A percentile compares a stretch with the other conserved stretches of the same genome.
phyloP scores from a whole-genome alignment of 116 monocot genomes.

The Zostera marina region DNA sequence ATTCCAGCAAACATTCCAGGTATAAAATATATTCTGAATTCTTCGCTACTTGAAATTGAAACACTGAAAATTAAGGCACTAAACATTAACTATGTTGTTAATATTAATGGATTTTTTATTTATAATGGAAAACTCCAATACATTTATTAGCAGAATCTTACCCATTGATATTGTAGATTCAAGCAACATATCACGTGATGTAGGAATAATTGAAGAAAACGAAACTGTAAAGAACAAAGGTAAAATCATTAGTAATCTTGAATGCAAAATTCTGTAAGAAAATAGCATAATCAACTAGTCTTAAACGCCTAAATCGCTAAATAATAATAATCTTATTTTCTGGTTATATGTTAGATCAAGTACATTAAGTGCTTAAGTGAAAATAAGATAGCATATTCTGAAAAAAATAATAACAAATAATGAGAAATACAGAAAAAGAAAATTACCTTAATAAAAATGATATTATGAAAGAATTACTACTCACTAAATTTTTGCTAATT shows the following conservation, averaged over 20 bases:
- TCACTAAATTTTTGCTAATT: neutral
- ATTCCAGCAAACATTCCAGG: constrained; percentile 1
- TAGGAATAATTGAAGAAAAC: neutral
- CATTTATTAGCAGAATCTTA: neutral
- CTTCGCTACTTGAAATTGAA: neutral
- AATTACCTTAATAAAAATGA: neutral
- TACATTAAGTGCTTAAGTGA: constrained; percentile 2
- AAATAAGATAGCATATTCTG: neutral
- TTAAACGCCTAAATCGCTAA: no score
- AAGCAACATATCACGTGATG: neutral
- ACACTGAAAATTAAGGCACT: neutral
- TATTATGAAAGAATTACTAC: neutral
- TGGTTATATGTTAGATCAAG: neutral
- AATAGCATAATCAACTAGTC: neutral
- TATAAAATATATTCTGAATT: neutral
- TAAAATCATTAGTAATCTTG: neutral
- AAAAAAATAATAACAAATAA: neutral
- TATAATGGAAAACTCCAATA: neutral
- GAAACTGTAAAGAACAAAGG: neutral
- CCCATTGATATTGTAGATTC: neutral
- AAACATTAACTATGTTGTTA: neutral
- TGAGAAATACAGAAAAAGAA: neutral
- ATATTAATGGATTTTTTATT: neutral
- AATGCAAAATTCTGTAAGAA: neutral
- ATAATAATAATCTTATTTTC: neutral